phyloP scores from a whole-genome alignment of 2,329 filamentous ascomycete species.

The Claviceps humidiphila region DNA sequence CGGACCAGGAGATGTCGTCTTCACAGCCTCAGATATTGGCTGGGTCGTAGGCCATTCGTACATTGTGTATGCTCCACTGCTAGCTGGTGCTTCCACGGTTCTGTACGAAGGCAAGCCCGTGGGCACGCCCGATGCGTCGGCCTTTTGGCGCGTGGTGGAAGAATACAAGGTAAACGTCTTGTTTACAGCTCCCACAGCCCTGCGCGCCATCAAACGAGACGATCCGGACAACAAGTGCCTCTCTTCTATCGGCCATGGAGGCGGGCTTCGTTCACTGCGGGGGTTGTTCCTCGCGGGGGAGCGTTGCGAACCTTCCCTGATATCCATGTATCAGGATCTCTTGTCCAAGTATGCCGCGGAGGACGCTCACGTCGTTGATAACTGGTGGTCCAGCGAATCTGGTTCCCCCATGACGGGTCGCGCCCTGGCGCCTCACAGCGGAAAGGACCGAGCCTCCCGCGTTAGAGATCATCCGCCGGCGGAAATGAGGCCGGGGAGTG shows the following conservation, averaged over 20 bases:
- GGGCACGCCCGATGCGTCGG: constrained; percentile 74
- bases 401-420: constrained; percentile 46
- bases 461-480: constrained; percentile 29
- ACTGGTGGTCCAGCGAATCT: constrained; percentile 49
- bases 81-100: constrained; percentile 74
- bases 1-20: constrained; percentile 63
- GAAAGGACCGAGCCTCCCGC: constrained; percentile 34
- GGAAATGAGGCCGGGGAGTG: constrained; percentile 66
- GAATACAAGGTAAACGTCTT: constrained; percentile 75
- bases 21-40: constrained; percentile 75
- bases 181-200: constrained; percentile 77
- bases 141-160: constrained; percentile 77
- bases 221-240: constrained; percentile 64
- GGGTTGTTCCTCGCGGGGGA: constrained; percentile 82
- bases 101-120: constrained; percentile 91
- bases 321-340: constrained; percentile 67
- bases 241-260: constrained; percentile 46
- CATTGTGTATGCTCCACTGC: constrained; percentile 77
- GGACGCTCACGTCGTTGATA: constrained; percentile 43
- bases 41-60: constrained; percentile 64
- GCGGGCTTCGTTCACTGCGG: constrained; percentile 57
- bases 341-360: constrained; percentile 51
- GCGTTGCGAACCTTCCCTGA: constrained; percentile 73
- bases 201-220: constrained; percentile 76
- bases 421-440: constrained; percentile 43